These are phyloP conservation scores for Trichosporon sp. DNA, from an alignment of 1,284 basidiomycete genomes.

Conservation along the genomic window DNA sequence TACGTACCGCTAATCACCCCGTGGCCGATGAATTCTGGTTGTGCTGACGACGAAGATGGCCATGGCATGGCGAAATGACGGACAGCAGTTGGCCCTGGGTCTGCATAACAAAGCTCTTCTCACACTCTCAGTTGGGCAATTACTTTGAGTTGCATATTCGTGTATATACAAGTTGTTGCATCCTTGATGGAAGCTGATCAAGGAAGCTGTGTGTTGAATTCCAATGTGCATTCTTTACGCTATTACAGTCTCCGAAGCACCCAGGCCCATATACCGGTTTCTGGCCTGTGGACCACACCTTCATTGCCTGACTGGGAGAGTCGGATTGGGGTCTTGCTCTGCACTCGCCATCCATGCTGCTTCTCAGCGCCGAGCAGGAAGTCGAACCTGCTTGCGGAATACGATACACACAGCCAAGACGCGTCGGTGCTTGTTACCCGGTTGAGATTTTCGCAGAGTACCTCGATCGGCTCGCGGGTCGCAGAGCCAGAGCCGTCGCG, in stretches of 20 bases:
- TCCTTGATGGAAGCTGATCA: not conserved
- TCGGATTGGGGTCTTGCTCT: slow-evolving; percentile 8
- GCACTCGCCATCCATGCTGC: slow-evolving; percentile 16
- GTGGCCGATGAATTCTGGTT: no score
- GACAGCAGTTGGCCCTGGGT: slow-evolving; percentile 48
- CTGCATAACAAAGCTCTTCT: slow-evolving; percentile 47
- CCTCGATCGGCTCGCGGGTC: slow-evolving; percentile 35
- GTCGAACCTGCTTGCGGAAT: slow-evolving; percentile 45
- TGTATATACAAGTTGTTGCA: not conserved
- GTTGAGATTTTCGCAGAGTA: slow-evolving; percentile 39
- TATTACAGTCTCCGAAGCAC: slow-evolving; percentile 3
- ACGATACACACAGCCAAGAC: slow-evolving; percentile 46
- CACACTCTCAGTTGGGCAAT: slow-evolving; percentile 38
- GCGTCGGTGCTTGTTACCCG: slow-evolving; percentile 31
- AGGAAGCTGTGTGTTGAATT: not conserved
- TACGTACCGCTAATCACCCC: slow-evolving; percentile 27
- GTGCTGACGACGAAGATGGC: slow-evolving; percentile 33
- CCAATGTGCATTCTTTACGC: no score
- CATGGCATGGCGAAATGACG: slow-evolving; percentile 51
- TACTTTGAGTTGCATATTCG: slow-evolving; percentile 5
- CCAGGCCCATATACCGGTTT: slow-evolving; percentile 31
- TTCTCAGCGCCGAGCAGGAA: slow-evolving; percentile 23
- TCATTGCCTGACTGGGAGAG: not conserved
- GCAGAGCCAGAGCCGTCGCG: not conserved
- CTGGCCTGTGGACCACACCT: slow-evolving; percentile 26